Base-by-base conservation (phyloP, 139 green algal species). In the Chlorella sp. region DNA sequence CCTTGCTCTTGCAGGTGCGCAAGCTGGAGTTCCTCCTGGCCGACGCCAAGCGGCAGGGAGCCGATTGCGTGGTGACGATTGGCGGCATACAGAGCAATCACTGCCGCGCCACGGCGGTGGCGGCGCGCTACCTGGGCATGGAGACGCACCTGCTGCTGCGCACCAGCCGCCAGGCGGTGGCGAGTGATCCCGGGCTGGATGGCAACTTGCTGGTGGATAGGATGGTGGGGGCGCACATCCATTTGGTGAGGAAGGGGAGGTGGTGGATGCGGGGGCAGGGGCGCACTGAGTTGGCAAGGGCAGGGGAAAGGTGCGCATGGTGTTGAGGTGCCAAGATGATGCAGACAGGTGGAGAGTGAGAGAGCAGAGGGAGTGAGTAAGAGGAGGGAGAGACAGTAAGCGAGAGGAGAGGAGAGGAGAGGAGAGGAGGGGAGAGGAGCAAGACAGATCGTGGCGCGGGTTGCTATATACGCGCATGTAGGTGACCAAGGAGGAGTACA, bases 1-100 rank as follows among this genome's bases (percentile, higher is more conserved):
- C n/a, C n/a, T n/a, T n/a, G n/a, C 17, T 55, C 23, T 31, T 71
- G 1, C 82, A 96, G 91, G 91, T 98, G 0, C 86, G 94, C 32
- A 98, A 98, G 80, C 81, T 98, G 67, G 94, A 98, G 82, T 98
- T 98, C 61, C 75, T 98, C 22, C 66, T 98, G 42, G 92, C 93
- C 0, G 88, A 93, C 29, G 94, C 89, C 0, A 74, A 83, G 59
- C 62, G 51, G 2, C 26, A 77, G 24, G 89, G 90, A 22, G 51
- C 82, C 49, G 91, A 97, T 84, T 90, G 81, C 63, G 80, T 98
- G 0, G 86, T 98, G 69, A 98, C 94, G 31, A 74, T 83, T 31
- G 79, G 83, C 5, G 94, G 94, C 62, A 96, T 98, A 49, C 94
- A 98, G 78, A 90, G 75, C 77, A 98, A 98, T 77, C 94, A 98